A percentile compares a stretch with the other conserved stretches of the same genome.
Conservation (phyloP, 2,329 filamentous ascomycete genomes). For the Neopestalotiopsis rosae region DNA sequence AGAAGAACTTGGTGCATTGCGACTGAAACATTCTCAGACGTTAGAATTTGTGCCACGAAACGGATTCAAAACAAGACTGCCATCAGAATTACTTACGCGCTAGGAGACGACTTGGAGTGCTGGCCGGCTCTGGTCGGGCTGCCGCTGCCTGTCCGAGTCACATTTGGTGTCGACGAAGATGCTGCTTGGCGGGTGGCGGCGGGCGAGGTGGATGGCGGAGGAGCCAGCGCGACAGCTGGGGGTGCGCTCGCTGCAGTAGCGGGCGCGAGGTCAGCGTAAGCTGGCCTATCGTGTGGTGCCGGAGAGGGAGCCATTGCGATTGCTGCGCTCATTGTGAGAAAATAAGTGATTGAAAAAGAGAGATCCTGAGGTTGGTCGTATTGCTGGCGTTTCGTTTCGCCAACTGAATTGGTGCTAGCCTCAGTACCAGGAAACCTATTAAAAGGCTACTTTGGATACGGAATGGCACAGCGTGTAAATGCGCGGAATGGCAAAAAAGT, state of each 20-base stretch:
- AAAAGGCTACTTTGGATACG: constrained; percentile 10
- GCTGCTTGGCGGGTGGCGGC: constrained; percentile 49
- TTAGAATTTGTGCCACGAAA: constrained; percentile 30
- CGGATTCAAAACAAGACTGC: background rate
- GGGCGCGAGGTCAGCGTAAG: constrained; percentile 57
- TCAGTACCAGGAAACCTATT: constrained; percentile 27
- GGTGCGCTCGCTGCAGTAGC: constrained; percentile 38
- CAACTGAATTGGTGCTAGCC: constrained; percentile 35
- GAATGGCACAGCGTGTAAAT: constrained; percentile 11
- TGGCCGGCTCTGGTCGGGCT: constrained; percentile 53
- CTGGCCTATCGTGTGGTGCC: constrained; percentile 67
- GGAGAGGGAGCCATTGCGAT: constrained; percentile 73
- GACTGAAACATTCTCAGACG: constrained; percentile 45
- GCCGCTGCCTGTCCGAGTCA: constrained; percentile 54
- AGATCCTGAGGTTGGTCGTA: constrained; percentile 23
- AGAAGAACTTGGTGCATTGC: constrained; percentile 56
- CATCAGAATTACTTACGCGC: constrained; percentile 55
- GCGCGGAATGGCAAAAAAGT: background rate
- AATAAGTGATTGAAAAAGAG: constrained; percentile 19
- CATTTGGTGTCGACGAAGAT: constrained; percentile 47
- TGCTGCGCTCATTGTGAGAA: constrained; percentile 66
- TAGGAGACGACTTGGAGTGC: constrained; percentile 59
- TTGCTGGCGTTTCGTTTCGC: constrained; percentile 30
- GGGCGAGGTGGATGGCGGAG: constrained; percentile 45
- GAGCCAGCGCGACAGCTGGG: constrained; percentile 36